Conservation (phyloP, 2,329 filamentous ascomycete genomes). For the Kalmusia sp. region DNA sequence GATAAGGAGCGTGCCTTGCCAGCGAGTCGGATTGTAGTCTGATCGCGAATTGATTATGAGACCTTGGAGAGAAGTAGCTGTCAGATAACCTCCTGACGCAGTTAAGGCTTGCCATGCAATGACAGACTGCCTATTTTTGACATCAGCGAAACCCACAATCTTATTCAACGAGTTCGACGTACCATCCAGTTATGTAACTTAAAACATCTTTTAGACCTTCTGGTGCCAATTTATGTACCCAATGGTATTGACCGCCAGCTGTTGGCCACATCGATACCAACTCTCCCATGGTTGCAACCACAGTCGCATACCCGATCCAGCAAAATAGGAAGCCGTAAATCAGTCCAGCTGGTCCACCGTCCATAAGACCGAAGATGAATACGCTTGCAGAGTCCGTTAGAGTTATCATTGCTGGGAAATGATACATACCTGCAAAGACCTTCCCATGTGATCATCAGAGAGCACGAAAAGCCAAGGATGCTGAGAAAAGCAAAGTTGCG, state of each 20-base stretch:
- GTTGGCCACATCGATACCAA: constrained; percentile 24
- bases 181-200: background rate
- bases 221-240: constrained; percentile 18
- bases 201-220: background rate
- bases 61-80: constrained; percentile 28
- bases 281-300: constrained; percentile 23
- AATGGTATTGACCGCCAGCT: constrained; percentile 26
- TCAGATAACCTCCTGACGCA: constrained; percentile 30
- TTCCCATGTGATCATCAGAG: constrained; percentile 9
- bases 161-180: no score
- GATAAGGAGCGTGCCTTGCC: constrained; percentile 58
- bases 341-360: constrained; percentile 21
- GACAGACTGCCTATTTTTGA: constrained; percentile 25
- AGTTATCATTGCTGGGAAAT: background rate
- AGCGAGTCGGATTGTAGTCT: constrained; percentile 46
- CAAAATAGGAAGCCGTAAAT: constrained; percentile 25
- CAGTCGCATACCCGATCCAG: constrained; percentile 20
- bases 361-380: constrained; percentile 23
- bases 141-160: no score
- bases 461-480: constrained; percentile 5
- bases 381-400: no score
- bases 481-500: constrained; percentile 7
- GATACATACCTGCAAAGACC: constrained; percentile 2
- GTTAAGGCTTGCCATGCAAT: constrained; percentile 46
- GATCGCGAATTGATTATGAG: constrained; percentile 42